Evolutionary conservation across 139 green algal species (phyloP), one percentile per base, ranked within the genome.

Genomic region (Picochlorum sp.): DNA sequence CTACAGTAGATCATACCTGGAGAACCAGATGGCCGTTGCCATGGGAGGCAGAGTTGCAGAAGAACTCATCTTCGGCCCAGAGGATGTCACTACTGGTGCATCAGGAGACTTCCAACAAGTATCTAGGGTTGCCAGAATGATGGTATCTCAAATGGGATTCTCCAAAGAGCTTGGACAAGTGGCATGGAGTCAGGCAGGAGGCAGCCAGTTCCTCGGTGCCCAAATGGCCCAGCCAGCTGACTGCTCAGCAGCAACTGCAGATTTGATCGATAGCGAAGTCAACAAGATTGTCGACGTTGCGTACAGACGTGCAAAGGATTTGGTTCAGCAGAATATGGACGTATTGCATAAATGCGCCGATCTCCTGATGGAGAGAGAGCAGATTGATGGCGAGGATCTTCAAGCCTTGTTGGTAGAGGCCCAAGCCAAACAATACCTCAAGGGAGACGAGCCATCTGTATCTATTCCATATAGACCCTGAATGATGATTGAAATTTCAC

Each of bases 41-140:
- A 65, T 96, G 65, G 89, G 89, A 37, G 89, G 89, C 44, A 89
- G 93, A 35, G 85, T 99, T 49, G 93, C 93, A 9, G 93, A 99
- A 85, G 93, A 99, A 85, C 73, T 99, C 1, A 99, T 99, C 64
- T 98, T 97, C 50, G 93, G 93, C 16, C 74, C 83, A 54, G 79
- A 98, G 32, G 78, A 96, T 59, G 91, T 98, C 50, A 99, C 93
- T 50, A 99, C 93, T 3, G 93, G 92, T 60, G 87, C 83, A 10
- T 87, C 74, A 0, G 80, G 81, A 35, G 91, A 98, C 71, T 96
- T 98, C 85, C 81, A 92, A 81, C 71, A 82, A 64, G 75, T 83
- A 44, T 73, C 76, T 10, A 65, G 76, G 25, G 66, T 70, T 54
- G 76, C 76, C 40, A 64, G 75, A 57, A 84, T 94, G 65, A 99